Evolutionary conservation across 441 rosid species (phyloP), one percentile per base, ranked within the genome.

Genomic region (Bocquillonia castaneifolia): DNA sequence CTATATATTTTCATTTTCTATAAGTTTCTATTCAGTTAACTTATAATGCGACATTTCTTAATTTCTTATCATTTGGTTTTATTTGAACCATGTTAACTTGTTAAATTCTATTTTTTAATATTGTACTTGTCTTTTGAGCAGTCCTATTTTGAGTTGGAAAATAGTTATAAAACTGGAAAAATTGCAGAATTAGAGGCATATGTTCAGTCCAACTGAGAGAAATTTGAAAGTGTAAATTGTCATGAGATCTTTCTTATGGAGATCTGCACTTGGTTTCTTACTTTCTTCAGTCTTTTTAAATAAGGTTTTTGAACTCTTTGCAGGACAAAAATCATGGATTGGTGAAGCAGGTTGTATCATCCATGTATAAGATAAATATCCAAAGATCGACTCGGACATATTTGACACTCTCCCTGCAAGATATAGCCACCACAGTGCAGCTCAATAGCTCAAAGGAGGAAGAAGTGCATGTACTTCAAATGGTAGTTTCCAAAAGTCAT

Each of bases 381-480:
- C 97, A 90, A 84, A 86, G 93, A 72, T 77, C 90, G 85, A 94
- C 98, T 25, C 98, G 87, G 75, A 92, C 91, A 48, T 94, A 94
- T 84, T 76, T 94, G 82, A 94, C 99, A 65, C 85, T 94, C 66
- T 92, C 99, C 44, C 96, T 92, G 65, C 90, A 94, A 87, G 99
- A 92, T 71, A 94, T 92, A 72, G 98, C 98, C 68, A 83, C 78
- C 81, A 85, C 83, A 29, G 99, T 94, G 78, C 89, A 87, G 72
- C 83, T 94, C 69, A 83, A 69, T 71, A 79, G 85, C 65, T 76
- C 96, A 3, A 94, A 92, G 80, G 99, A 90, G 82, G 99, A 96
- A n/a, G 99, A 94, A 81, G 92, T 85, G 93, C 99, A 87, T 77
- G 97, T 94, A 74, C 99, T 94, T 65, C 99, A 90, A 81, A 94